These are phyloP conservation scores for Zostera marina DNA, from an alignment of 116 monocot genomes.

Conservation along the genomic window DNA sequence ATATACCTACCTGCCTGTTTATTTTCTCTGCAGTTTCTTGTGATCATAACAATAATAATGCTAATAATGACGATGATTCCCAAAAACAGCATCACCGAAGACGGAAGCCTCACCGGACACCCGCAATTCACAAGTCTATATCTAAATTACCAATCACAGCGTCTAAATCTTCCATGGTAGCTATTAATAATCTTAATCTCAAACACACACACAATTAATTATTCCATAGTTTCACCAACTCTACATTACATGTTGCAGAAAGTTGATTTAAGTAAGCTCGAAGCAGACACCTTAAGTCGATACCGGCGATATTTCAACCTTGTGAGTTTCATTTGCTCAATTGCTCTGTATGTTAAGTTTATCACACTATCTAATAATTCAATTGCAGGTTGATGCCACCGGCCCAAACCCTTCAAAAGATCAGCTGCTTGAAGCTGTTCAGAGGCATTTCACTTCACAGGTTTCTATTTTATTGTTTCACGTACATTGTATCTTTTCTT, in stretches of 20 bases:
- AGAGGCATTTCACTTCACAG: conserved; percentile 94
- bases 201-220: too few species aligned
- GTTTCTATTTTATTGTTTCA: too few species aligned
- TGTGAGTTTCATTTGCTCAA: conserved; percentile 33
- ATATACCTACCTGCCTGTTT: neutral
- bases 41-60: conserved; percentile 11
- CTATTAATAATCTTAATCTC: neutral
- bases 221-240: too few species aligned
- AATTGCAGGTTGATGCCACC: conserved; percentile 25
- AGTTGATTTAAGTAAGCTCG: conserved; percentile 88
- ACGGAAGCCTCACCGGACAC: conserved; percentile 25
- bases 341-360: neutral
- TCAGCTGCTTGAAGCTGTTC: conserved; percentile 76
- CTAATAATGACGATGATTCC: too few species aligned
- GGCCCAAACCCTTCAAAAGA: conserved; percentile 81
- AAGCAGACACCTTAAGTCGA: conserved; percentile 74
- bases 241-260: conserved; percentile 53
- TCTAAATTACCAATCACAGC: conserved; percentile 43
- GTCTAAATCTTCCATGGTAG: conserved; percentile 31
- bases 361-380: neutral
- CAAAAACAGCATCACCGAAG: conserved; percentile 43
- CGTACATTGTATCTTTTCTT: too few species aligned
- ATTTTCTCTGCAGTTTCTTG: conserved; percentile 31
- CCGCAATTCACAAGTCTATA: conserved; percentile 25
- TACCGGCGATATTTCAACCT: conserved; percentile 90